Evolutionary conservation across 371 early-diverging fungal genomes (phyloP), one percentile per base, ranked within the genome.

Genomic region (Rhizopus sp.): DNA sequence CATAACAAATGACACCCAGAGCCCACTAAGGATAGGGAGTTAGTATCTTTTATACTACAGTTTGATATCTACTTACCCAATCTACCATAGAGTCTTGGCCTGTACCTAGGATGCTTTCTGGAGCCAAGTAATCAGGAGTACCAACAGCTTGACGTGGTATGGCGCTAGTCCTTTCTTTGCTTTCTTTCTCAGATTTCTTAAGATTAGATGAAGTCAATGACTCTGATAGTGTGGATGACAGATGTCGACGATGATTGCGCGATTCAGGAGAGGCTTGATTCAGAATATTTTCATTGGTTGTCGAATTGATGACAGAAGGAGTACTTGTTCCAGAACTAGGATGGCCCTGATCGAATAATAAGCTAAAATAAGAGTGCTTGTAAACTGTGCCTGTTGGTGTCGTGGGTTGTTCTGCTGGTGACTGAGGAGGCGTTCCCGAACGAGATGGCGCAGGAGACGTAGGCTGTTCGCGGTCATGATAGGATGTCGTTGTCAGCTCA

Each of bases 71-170:
- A 68, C 75, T 70, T 83, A 89, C 91, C 95, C 95, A 95, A 68
- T 95, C 95, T 4, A 95, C 95, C 77, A 87, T 85, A 0, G 85
- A 81, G 64, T 90, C 93, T 57, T 95, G 92, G 4, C 91, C 90
- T 33, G 90, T 76, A 34, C 94, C 94, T 30, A 92, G 66, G 17
- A 98, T 91, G 62, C 91, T 90, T 64, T 98, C 99, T 4, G 97
- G 97, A 1, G 97, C 96, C 57, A 98, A 77, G 66, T 97, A 98
- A 69, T 97, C 99, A 0, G 99, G 99, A 10, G 99, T 98, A 8
- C 99, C 99, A 9, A 93, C 92, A 54, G 78, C 78, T 31, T 60
- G 59, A 3, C 61, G 53, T 5, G 61, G 54, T 5, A 51, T 42
- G 12, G 49, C 48, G 5, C 9, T 45, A 10, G 33, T 46, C 3